These are phyloP conservation scores for Pythium rishiriense DNA, from an alignment of 352 stramenopile genomes.

Conservation along the genomic window DNA sequence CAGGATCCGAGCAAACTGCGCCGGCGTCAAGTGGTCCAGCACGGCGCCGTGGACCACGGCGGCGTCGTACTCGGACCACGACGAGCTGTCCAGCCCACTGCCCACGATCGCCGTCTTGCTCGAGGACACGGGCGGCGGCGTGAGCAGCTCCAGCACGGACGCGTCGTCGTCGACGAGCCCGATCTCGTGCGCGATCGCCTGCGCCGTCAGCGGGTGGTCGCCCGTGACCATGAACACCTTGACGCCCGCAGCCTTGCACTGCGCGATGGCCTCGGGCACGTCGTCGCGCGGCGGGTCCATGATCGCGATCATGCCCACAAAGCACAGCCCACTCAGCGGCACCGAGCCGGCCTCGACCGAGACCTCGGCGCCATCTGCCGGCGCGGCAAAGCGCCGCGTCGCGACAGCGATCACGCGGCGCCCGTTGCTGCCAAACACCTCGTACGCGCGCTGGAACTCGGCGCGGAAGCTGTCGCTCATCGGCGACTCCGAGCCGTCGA, in stretches of 20 bases:
- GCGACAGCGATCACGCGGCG: conserved; percentile 45
- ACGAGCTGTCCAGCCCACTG: background rate
- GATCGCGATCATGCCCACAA: conserved; percentile 92
- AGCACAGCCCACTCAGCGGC: conserved; percentile 41
- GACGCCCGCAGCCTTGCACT: conserved; percentile 83
- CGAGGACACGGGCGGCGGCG: background rate
- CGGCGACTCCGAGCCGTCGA: conserved; percentile 45
- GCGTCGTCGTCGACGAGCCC: conserved; percentile 63
- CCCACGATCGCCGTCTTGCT: too few relatives aligned
- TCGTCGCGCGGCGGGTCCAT: conserved; percentile 89
- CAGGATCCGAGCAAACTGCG: background rate
- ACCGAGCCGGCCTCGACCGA: conserved; percentile 42
- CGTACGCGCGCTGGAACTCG: conserved; percentile 56
- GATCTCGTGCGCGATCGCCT: conserved; percentile 85
- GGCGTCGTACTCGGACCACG: conserved; percentile 3
- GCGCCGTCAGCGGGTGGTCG: conserved; percentile 85
- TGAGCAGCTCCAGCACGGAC: conserved; percentile 37
- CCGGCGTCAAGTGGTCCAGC: background rate
- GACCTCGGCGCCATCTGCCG: conserved; percentile 9
- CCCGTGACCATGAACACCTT: conserved; percentile 93
- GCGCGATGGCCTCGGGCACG: conserved; percentile 68
- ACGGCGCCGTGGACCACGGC: conserved; percentile 7
- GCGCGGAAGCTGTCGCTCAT: conserved; percentile 40
- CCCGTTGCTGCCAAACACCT: conserved; percentile 44
- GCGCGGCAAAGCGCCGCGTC: conserved; percentile 34